Conservation (phyloP, 306 rosid genomes). For the Lablab purpureus region DNA sequence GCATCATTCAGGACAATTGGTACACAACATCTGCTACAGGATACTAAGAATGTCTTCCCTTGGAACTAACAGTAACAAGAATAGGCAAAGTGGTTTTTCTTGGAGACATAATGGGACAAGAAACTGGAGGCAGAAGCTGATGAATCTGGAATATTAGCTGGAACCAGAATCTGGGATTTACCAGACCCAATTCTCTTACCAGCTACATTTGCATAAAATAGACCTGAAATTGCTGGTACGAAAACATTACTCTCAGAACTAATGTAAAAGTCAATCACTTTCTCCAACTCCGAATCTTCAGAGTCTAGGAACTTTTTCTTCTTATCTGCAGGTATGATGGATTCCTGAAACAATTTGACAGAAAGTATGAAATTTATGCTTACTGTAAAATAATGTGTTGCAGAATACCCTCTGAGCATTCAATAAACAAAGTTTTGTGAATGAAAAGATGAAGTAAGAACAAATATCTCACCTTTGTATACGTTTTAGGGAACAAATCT, state of each 20-base stretch:
- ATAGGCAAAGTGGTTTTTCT: constrained; percentile 96
- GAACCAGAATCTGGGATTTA: constrained; percentile 82
- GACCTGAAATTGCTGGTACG: constrained; percentile 94
- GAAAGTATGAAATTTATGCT: not conserved
- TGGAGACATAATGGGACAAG: constrained; percentile 79
- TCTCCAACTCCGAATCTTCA: constrained; percentile 81
- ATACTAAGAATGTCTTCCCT: constrained; percentile 41
- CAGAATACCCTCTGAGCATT: not conserved
- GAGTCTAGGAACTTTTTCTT: constrained; percentile 73
- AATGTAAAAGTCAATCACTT: constrained; percentile 81
- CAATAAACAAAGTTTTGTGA: not conserved
- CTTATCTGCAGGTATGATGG: constrained; percentile 89
- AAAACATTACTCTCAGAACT: constrained; percentile 84
- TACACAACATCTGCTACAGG: constrained; percentile 43
- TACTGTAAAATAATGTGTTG: not conserved
- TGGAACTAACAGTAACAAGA: constrained; percentile 79
- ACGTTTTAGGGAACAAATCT: constrained; percentile 91
- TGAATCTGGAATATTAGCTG: constrained; percentile 67
- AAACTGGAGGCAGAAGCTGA: constrained; percentile 74
- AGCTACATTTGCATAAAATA: constrained; percentile 91
- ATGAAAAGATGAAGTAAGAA: constrained; percentile 5
- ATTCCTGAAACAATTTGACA: constrained; percentile 72
- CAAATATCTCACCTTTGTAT: constrained; percentile 72
- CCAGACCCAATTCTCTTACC: constrained; percentile 91
- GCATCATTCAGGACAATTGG: constrained; percentile 43